phyloP scores from a whole-genome alignment of 495 filamentous ascomycete species.

The Staphylotrichum tortipilum region DNA sequence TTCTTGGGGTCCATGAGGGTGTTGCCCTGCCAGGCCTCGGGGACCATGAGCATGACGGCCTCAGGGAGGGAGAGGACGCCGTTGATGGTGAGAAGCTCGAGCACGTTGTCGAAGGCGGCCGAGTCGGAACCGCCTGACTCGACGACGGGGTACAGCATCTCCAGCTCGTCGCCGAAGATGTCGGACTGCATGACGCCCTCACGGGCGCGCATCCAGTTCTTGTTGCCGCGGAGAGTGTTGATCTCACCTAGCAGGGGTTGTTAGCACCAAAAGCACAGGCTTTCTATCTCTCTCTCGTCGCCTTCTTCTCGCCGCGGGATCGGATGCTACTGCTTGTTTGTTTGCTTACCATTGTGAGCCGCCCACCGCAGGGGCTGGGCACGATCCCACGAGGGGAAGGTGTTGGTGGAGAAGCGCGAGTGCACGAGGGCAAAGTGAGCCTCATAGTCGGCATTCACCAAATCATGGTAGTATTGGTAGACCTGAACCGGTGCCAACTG shows the following conservation, averaged over 20 bases:
- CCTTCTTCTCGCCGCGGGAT: too few relatives aligned
- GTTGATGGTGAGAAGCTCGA: constrained; percentile 93
- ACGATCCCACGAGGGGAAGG: constrained; percentile 98
- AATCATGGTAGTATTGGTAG: constrained; percentile 98
- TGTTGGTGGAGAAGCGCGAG: constrained; percentile 98
- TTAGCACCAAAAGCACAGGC: constrained; percentile 37
- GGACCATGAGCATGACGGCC: constrained; percentile 98
- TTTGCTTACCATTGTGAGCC: constrained; percentile 95
- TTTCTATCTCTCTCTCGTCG: too few relatives aligned
- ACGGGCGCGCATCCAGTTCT: constrained; percentile 99
- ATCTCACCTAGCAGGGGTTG: constrained; percentile 58
- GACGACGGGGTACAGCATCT: constrained; percentile 86
- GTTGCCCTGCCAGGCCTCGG: constrained; percentile 98
- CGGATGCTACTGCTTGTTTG: constrained; percentile 51
- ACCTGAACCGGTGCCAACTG: constrained; percentile 94
- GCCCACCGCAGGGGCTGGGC: constrained; percentile 96
- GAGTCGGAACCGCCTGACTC: constrained; percentile 98
- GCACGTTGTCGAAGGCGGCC: constrained; percentile 95
- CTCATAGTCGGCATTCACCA: constrained; percentile 96
- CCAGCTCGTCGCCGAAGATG: constrained; percentile 87
- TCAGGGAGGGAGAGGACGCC: constrained; percentile 94
- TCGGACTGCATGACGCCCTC: constrained; percentile 93
- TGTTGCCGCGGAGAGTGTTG: constrained; percentile 96
- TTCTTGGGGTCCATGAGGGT: constrained; percentile 86
- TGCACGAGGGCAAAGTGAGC: constrained; percentile 97